These are phyloP conservation scores for Babesia bigemina DNA, from an alignment of 169 alveolate species.

Conservation along the genomic window DNA sequence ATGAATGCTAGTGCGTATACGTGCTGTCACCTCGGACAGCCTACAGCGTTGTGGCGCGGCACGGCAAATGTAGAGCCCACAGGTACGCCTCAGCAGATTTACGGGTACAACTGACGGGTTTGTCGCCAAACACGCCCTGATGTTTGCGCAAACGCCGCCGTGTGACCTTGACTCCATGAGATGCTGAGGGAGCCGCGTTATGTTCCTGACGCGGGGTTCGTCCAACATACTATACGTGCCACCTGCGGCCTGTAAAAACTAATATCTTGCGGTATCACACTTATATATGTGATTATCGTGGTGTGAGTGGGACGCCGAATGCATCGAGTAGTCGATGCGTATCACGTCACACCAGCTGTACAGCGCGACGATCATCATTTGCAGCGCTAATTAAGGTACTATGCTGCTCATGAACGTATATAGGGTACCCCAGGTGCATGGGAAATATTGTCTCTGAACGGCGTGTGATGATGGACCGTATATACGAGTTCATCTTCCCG, in stretches of 20 bases:
- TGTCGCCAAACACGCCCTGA: neutral
- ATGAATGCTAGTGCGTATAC: neutral
- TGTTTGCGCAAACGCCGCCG: conserved; percentile 4
- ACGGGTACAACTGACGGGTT: conserved; percentile 10
- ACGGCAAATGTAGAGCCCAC: neutral
- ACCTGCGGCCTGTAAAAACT: conserved; percentile 42
- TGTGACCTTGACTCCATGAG: conserved; percentile 29
- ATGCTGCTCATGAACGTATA: conserved; percentile 23
- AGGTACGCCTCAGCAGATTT: neutral
- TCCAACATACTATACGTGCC: conserved; percentile 13
- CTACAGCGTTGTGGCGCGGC: too few species aligned
- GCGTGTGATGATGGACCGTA: conserved; percentile 66
- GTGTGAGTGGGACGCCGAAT: conserved; percentile 78
- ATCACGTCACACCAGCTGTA: conserved; percentile 56
- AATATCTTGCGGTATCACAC: conserved; percentile 61
- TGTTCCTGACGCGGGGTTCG: neutral
- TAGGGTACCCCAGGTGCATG: conserved; percentile 84
- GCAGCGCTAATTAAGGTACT: too few species aligned
- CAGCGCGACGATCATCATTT: neutral
- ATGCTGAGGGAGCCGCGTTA: conserved; percentile 38
- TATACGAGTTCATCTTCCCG: conserved; percentile 67
- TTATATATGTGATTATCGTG: conserved; percentile 74
- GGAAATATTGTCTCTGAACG: conserved; percentile 79
- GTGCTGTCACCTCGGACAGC: too few species aligned
- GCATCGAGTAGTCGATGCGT: conserved; percentile 82